Percentiles rank a stretch among this genome's conserved stretches.
Evolutionary conservation across 1,139 yeast genomes (phyloP).

Genomic region (Candida labiduridarum): DNA sequence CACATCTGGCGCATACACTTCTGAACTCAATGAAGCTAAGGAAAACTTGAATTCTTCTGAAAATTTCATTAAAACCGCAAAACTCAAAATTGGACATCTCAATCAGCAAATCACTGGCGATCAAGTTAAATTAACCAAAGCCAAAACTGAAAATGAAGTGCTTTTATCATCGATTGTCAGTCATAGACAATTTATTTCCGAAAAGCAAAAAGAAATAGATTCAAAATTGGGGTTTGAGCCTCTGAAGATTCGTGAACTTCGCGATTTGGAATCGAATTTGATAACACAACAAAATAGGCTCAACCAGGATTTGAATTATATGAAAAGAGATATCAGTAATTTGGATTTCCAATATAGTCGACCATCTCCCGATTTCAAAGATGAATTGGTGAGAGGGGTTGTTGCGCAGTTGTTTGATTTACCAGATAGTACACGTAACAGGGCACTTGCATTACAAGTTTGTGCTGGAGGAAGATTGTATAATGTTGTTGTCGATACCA

Average conservation of each 20-base stretch:
- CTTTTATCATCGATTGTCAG: conserved; percentile 46
- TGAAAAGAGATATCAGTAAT: conserved; percentile 65
- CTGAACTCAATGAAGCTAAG: conserved; percentile 71
- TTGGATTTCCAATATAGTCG: conserved; percentile 74
- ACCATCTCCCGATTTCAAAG: conserved; percentile 65
- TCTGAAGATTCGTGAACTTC: conserved; percentile 46
- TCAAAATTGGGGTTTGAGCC: conserved; percentile 63
- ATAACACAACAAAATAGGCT: conserved; percentile 34
- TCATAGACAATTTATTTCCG: conserved; percentile 40
- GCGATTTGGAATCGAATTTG: conserved; percentile 39
- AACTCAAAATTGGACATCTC: conserved; percentile 61
- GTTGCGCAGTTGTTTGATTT: conserved; percentile 84
- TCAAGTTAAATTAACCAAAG: conserved; percentile 54
- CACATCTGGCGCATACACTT: conserved; percentile 75
- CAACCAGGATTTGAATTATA: conserved; percentile 53
- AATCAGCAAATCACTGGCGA: conserved; percentile 54
- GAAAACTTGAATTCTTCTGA: conserved; percentile 55
- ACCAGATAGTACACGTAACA: conserved; percentile 56
- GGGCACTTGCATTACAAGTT: conserved; percentile 85
- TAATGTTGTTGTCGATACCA: conserved; percentile 89
- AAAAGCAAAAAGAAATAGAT: conserved; percentile 47
- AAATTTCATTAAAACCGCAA: conserved; percentile 61
- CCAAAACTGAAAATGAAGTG: conserved; percentile 53
- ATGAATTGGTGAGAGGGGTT: conserved; percentile 74
- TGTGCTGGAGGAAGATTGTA: conserved; percentile 93